Percentiles rank a stretch among this genome's conserved stretches.
Evolutionary conservation across 129 eudicot species (phyloP).

Genomic region (Heracleum sosnowskyi): DNA sequence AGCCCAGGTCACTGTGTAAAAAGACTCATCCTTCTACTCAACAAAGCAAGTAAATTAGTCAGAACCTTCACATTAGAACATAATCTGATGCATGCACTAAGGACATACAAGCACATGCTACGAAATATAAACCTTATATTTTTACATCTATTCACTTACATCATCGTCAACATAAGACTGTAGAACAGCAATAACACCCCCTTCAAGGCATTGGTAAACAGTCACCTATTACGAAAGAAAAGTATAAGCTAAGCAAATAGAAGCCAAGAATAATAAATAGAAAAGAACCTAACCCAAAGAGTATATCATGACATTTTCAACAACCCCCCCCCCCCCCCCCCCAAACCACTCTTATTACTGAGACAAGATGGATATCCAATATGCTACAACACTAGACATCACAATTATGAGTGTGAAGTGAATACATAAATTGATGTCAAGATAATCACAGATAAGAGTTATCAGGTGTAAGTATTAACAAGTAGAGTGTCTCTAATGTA

Average conservation of each 20-base stretch:
- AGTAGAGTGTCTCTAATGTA: not conserved
- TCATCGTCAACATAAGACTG: constrained; percentile 95
- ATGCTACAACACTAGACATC: not conserved
- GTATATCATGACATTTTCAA: no score
- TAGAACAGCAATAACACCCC: constrained; percentile 83
- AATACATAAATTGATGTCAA: not conserved
- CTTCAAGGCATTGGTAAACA: constrained; percentile 88
- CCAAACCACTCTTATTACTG: not conserved
- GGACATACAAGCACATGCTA: not conserved
- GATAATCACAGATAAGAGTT: not conserved
- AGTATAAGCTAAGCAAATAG: not conserved
- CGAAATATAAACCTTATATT: not conserved
- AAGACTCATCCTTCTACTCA: constrained; percentile 98
- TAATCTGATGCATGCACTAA: not conserved
- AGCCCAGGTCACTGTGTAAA: constrained; percentile 99
- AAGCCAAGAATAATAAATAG: not conserved
- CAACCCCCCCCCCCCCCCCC: no score
- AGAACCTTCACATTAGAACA: constrained; percentile 10
- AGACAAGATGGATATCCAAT: not conserved
- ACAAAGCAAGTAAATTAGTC: constrained; percentile 32
- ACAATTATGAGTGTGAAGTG: no score
- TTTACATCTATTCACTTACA: constrained; percentile 39
- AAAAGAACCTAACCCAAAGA: not conserved
- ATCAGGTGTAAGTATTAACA: not conserved
- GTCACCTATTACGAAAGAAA: constrained; percentile 49